Evolutionary conservation across 2,329 filamentous ascomycete genomes (phyloP).

Genomic region (Beauveria sp.): DNA sequence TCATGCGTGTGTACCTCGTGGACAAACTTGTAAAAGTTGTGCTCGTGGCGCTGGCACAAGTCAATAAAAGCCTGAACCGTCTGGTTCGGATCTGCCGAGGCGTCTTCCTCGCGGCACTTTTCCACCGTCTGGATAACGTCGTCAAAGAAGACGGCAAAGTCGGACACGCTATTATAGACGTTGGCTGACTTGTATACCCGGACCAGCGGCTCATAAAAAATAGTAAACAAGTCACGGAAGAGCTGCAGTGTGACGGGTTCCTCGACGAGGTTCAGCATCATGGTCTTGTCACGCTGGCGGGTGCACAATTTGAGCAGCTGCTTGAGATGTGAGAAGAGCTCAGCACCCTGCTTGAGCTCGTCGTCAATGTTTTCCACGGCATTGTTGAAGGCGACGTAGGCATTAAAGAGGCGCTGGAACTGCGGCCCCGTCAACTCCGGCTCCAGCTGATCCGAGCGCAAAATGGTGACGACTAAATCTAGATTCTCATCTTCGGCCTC

Average conservation of each 20-base stretch:
- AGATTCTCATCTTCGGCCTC: constrained; percentile 68
- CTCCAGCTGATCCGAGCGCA: constrained; percentile 69
- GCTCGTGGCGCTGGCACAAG: constrained; percentile 85
- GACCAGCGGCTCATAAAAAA: constrained; percentile 96
- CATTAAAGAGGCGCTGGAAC: constrained; percentile 81
- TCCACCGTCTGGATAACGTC: constrained; percentile 78
- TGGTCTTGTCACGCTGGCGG: constrained; percentile 85
- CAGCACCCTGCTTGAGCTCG: constrained; percentile 79
- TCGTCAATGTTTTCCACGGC: constrained; percentile 87
- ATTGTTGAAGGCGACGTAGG: constrained; percentile 92
- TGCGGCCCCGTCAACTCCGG: constrained; percentile 67
- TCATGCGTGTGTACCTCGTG: constrained; percentile 97
- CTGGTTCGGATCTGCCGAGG: constrained; percentile 92
- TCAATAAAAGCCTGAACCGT: constrained; percentile 98
- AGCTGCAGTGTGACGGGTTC: constrained; percentile 96
- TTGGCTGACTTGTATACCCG: constrained; percentile 98
- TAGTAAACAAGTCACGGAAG: constrained; percentile 92
- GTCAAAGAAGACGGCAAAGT: constrained; percentile 88
- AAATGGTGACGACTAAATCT: constrained; percentile 77
- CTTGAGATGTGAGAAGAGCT: constrained; percentile 91
- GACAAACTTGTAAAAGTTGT: constrained; percentile 98
- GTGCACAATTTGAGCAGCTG: constrained; percentile 89
- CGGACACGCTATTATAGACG: constrained; percentile 93
- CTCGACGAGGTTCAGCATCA: constrained; percentile 94
- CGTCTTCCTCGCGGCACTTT: constrained; percentile 63